A percentile compares a stretch with the other conserved stretches of the same genome.
phyloP scores from a whole-genome alignment of 2,329 filamentous ascomycete species.

The Polychaeton citri region DNA sequence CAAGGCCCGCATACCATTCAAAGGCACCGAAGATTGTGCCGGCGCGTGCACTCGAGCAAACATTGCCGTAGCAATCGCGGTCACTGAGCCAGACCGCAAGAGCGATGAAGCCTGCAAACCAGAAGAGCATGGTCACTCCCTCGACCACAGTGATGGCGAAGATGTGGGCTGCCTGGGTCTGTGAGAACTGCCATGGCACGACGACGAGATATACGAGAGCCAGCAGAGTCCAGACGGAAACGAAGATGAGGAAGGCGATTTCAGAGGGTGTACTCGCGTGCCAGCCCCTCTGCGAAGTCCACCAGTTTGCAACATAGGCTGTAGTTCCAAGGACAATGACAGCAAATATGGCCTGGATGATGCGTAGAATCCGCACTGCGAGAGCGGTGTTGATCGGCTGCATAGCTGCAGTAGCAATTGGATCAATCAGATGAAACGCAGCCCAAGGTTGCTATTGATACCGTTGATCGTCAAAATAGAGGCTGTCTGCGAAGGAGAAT shows the following conservation, averaged over 20 bases:
- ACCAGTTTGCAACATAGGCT: slow-evolving; percentile 51
- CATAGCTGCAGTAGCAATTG: too few species aligned
- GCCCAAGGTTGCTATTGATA: too few species aligned
- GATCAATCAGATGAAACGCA: too few species aligned
- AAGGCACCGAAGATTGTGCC: slow-evolving; percentile 55
- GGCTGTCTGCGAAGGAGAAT: too few species aligned
- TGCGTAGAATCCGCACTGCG: slow-evolving; percentile 35
- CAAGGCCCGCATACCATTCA: slow-evolving; percentile 35
- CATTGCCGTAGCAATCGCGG: slow-evolving; percentile 39
- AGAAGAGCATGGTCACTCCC: slow-evolving; percentile 66
- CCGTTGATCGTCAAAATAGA: too few species aligned
- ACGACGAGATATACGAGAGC: slow-evolving; percentile 56
- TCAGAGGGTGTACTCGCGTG: slow-evolving; percentile 39
- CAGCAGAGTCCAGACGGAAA: slow-evolving; percentile 61
- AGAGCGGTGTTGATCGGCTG: background rate
- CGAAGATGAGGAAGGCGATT: slow-evolving; percentile 70
- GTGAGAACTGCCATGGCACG: slow-evolving; percentile 35
- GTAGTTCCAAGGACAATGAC: slow-evolving; percentile 64
- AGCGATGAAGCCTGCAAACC: slow-evolving; percentile 77
- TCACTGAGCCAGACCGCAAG: slow-evolving; percentile 52
- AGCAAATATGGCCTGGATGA: slow-evolving; percentile 52
- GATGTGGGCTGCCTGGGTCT: slow-evolving; percentile 43
- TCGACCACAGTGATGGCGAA: slow-evolving; percentile 56
- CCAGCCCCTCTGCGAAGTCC: slow-evolving; percentile 33
- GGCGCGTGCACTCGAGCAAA: slow-evolving; percentile 50